These are phyloP conservation scores for Parasarocladium wereldwijsianum DNA, from an alignment of 2,329 filamentous ascomycete species.

Conservation along the genomic window DNA sequence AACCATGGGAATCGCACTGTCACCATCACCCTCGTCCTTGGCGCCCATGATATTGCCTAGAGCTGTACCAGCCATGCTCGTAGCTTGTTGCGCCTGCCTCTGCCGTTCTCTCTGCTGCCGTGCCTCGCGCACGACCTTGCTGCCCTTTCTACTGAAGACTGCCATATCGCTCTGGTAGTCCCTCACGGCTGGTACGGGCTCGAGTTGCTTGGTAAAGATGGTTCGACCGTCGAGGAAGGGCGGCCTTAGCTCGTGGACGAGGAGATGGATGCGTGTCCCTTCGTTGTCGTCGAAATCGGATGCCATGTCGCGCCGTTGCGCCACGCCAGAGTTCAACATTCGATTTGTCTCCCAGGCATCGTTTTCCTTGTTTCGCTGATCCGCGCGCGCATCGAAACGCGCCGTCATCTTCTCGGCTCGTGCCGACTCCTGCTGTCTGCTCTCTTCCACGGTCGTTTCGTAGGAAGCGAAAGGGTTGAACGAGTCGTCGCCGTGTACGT, in stretches of 20 bases:
- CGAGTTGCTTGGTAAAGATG: conserved; percentile 93
- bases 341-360: conserved; percentile 98
- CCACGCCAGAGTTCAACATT: conserved; percentile 92
- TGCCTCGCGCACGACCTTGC: conserved; percentile 79
- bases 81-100: conserved; percentile 88
- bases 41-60: conserved; percentile 92
- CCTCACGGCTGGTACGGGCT: conserved; percentile 82
- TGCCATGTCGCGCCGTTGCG: conserved; percentile 70
- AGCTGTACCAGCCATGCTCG: conserved; percentile 79
- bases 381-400: conserved; percentile 51
- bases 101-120: conserved; percentile 86
- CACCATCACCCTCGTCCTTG: conserved; percentile 82
- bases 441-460: conserved; percentile 58
- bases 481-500: conserved; percentile 79
- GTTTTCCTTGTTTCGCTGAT: conserved; percentile 84
- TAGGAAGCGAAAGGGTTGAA: conserved; percentile 81
- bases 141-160: conserved; percentile 91
- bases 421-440: conserved; percentile 62
- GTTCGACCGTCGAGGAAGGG: conserved; percentile 91
- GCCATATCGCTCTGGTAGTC: conserved; percentile 98
- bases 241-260: conserved; percentile 86
- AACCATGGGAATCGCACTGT: conserved; percentile 68
- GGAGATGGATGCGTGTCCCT: conserved; percentile 70
- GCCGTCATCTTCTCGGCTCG: conserved; percentile 68
- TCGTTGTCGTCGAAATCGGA: conserved; percentile 87